A percentile compares a stretch with the other conserved stretches of the same genome.
phyloP scores from a whole-genome alignment of 208 protist species.

The Trypanosoma scelopori region DNA sequence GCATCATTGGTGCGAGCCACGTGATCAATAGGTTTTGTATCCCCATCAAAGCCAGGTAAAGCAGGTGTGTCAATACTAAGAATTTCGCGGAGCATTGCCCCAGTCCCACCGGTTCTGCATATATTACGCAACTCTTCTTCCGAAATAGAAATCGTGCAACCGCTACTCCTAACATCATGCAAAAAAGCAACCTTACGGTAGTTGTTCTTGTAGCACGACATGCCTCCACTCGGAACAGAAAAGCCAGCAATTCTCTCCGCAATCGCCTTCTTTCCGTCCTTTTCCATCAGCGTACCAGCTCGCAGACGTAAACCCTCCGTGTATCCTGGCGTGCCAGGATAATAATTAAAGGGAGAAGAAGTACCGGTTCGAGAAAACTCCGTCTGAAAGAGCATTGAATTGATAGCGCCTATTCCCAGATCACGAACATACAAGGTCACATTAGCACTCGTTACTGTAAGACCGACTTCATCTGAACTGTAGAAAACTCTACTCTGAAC shows the following conservation, averaged over 20 bases:
- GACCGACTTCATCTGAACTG: constrained; percentile 29
- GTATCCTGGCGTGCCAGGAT: constrained; percentile 63
- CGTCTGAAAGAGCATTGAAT: constrained; percentile 44
- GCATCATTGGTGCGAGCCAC: constrained; percentile 75
- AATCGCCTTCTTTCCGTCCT: constrained; percentile 43
- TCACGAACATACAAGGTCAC: constrained; percentile 22
- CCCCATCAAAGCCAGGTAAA: constrained; percentile 5
- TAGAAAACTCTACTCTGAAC: constrained; percentile 39
- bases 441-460: constrained; percentile 26
- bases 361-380: constrained; percentile 35
- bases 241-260: constrained; percentile 57
- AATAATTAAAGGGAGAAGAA: constrained; percentile 38
- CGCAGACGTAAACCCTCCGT: constrained; percentile 43
- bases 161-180: constrained; percentile 53
- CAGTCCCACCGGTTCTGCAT: constrained; percentile 41
- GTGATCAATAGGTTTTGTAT: constrained; percentile 36
- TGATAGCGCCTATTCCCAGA: constrained; percentile 11
- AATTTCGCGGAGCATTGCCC: constrained; percentile 28
- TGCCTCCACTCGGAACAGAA: constrained; percentile 61
- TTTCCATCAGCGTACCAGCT: constrained; percentile 41
- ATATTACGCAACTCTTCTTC: constrained; percentile 48
- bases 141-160: constrained; percentile 43
- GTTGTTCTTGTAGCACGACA: constrained; percentile 30
- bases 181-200: constrained; percentile 54
- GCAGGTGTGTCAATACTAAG: constrained; percentile 27